These are phyloP conservation scores for Madurella fahalii DNA, from an alignment of 2,329 filamentous ascomycete genomes.

Conservation along the genomic window DNA sequence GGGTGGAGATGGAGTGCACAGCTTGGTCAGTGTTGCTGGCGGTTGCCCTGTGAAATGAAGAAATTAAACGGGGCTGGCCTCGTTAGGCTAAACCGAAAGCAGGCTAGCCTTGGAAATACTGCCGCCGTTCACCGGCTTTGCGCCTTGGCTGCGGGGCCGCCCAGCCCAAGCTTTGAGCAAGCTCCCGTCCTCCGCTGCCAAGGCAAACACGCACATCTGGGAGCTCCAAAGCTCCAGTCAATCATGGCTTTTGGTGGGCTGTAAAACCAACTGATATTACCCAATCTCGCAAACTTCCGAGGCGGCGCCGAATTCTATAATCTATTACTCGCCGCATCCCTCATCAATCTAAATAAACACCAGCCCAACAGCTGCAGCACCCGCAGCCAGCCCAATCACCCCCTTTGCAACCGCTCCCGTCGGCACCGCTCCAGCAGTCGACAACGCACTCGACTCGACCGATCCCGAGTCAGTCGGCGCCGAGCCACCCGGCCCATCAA, in stretches of 20 bases:
- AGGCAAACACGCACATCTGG: neutral
- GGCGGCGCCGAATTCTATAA: too few relatives aligned
- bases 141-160: neutral
- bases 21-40: constrained; percentile 8
- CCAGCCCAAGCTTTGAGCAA: neutral
- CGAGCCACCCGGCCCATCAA: too few relatives aligned
- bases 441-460: neutral
- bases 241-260: neutral
- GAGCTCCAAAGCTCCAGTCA: neutral
- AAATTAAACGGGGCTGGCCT: constrained; percentile 26
- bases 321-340: too few relatives aligned
- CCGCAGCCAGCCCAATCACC: constrained; percentile 9
- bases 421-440: constrained; percentile 4
- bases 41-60: constrained; percentile 26
- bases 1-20: constrained; percentile 1
- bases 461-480: neutral
- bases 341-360: constrained; percentile 1
- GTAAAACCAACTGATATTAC: neutral
- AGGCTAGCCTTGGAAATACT: neutral
- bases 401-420: neutral
- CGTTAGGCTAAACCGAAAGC: constrained; percentile 18
- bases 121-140: constrained; percentile 6
- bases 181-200: too few relatives aligned
- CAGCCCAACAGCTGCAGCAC: constrained; percentile 12
- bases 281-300: too few relatives aligned